Percentiles rank a stretch among this genome's conserved stretches.
Evolutionary conservation across 2,329 filamentous ascomycete species (phyloP).

Genomic region (Raffaelea deltoideospora): DNA sequence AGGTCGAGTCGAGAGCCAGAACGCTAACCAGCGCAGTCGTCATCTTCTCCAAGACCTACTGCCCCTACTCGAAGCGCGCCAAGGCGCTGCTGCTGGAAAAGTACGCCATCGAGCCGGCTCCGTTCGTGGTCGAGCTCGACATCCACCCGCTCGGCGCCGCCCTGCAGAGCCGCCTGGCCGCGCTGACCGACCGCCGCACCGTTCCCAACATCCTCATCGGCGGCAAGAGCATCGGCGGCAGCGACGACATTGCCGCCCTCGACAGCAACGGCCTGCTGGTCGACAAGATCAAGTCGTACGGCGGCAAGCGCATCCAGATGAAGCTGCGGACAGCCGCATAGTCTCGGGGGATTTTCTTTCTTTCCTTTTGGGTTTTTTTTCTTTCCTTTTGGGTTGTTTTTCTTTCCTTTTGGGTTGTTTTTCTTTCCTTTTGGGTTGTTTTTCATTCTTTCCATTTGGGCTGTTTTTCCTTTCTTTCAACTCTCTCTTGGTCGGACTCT

Average conservation of each 20-base stretch:
- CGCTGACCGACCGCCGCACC: constrained; percentile 65
- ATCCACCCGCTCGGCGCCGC: constrained; percentile 56
- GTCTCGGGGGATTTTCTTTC: no score
- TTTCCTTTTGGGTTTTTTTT: no score
- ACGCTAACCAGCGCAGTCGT: no score
- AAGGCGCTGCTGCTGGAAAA: constrained; percentile 73
- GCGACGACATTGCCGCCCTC: constrained; percentile 68
- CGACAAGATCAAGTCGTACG: constrained; percentile 57
- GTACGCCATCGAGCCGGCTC: constrained; percentile 69
- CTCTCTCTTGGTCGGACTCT: no score
- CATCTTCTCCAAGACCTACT: constrained; percentile 93
- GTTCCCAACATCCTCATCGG: constrained; percentile 88
- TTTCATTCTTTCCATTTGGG: no score
- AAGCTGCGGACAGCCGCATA: no score
- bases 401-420: no score
- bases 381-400: no score
- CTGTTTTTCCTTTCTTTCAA: no score
- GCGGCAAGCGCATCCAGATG: constrained; percentile 46
- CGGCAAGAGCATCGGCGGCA: constrained; percentile 76
- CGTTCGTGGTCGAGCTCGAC: constrained; percentile 85
- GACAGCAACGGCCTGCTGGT: constrained; percentile 52
- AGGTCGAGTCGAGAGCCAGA: no score
- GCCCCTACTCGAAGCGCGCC: constrained; percentile 69
- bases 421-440: no score
- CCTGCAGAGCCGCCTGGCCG: constrained; percentile 56